Percentiles rank a stretch among this genome's conserved stretches.
These are phyloP conservation scores for Rhodocollybia butyracea DNA, from an alignment of 768 basidiomycete species.

Conservation along the genomic window DNA sequence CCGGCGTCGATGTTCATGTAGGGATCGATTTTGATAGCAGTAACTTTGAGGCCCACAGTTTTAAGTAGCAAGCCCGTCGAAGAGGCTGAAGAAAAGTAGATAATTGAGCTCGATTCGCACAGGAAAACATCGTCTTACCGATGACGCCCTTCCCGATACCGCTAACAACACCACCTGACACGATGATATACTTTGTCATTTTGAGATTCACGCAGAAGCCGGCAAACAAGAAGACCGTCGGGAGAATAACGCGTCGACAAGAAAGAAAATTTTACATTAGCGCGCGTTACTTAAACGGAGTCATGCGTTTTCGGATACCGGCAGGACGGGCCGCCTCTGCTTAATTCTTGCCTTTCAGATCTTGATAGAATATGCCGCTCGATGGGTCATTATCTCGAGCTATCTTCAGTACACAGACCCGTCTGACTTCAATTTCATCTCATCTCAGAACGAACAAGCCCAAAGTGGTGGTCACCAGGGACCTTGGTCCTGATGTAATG, in stretches of 20 bases:
- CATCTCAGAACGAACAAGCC: conserved; percentile 14
- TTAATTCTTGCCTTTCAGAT: neutral
- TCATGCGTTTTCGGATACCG: neutral
- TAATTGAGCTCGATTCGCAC: conserved; percentile 11
- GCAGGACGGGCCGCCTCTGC: neutral
- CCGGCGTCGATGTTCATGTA: conserved; percentile 99
- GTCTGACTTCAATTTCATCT: conserved; percentile 23
- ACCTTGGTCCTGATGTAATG: conserved; percentile 66
- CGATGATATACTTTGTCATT: conserved; percentile 96
- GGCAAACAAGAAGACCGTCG: neutral
- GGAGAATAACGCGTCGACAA: conserved; percentile 1
- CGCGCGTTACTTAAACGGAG: neutral
- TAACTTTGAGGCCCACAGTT: conserved; percentile 93
- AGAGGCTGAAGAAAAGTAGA: conserved; percentile 58
- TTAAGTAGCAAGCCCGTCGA: conserved; percentile 95
- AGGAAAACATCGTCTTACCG: conserved; percentile 51
- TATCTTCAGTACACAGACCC: conserved; percentile 7
- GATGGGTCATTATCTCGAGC: conserved; percentile 20
- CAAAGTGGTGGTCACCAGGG: conserved; percentile 56
- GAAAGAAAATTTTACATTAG: neutral
- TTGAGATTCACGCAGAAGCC: neutral
- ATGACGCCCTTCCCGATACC: conserved; percentile 99
- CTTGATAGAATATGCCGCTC: neutral
- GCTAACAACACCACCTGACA: conserved; percentile 96
- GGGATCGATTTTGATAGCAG: conserved; percentile 98